A percentile compares a stretch with the other conserved stretches of the same genome.
Evolutionary conservation across 768 basidiomycete genomes (phyloP).

Genomic region (Boletus vermiculosoides): DNA sequence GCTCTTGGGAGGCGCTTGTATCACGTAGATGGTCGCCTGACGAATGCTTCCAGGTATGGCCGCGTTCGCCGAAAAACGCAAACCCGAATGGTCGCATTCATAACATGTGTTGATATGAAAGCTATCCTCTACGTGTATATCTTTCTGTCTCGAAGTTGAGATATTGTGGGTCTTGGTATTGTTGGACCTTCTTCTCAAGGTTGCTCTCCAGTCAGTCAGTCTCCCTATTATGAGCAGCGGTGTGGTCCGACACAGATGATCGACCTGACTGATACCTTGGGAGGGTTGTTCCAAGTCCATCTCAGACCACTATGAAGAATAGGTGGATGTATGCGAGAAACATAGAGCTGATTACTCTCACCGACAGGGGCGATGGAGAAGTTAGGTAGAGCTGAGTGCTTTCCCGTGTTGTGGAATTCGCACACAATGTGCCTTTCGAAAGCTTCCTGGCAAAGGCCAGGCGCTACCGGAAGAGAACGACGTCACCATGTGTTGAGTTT

Average conservation of each 20-base stretch:
- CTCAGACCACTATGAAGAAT: neutral
- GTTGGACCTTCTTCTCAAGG: too few relatives aligned
- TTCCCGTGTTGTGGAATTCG: neutral
- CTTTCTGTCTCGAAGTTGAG: neutral
- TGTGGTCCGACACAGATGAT: neutral
- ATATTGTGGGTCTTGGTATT: too few relatives aligned
- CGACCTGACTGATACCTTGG: neutral
- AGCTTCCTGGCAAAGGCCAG: conserved; percentile 34
- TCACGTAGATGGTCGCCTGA: neutral
- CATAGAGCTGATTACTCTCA: neutral
- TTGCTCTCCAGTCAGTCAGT: neutral
- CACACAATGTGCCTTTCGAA: conserved; percentile 23
- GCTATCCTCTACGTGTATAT: neutral
- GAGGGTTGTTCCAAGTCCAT: neutral
- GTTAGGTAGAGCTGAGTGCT: too few relatives aligned
- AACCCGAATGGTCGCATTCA: conserved; percentile 72
- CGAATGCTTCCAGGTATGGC: conserved; percentile 67
- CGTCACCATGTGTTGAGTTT: conserved; percentile 36
- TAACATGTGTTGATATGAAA: conserved; percentile 7
- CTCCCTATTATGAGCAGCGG: too few relatives aligned
- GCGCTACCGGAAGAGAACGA: too few relatives aligned
- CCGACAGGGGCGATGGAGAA: neutral
- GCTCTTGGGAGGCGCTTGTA: conserved; percentile 23
- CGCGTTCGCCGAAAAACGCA: conserved; percentile 93
- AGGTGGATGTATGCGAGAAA: neutral